phyloP scores from a whole-genome alignment of 2,329 filamentous ascomycete genomes.

The Penicillium verrucosum region DNA sequence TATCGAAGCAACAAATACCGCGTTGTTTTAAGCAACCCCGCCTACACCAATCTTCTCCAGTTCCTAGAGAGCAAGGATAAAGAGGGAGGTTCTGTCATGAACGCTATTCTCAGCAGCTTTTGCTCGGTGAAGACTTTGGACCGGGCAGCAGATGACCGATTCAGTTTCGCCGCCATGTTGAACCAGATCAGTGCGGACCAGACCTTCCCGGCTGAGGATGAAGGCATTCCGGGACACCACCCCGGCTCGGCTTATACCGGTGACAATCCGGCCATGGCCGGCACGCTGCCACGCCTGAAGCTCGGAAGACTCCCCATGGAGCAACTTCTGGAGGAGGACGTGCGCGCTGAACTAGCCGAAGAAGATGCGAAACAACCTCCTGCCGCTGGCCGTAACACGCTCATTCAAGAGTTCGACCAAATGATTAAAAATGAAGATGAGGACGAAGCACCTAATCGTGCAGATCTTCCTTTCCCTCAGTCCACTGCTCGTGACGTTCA shows the following conservation, averaged over 20 bases:
- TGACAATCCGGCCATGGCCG: slow-evolving; percentile 55
- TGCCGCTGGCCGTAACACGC: slow-evolving; percentile 63
- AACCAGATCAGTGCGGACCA: slow-evolving; percentile 53
- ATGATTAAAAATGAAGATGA: slow-evolving; percentile 87
- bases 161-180: slow-evolving; percentile 59
- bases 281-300: slow-evolving; percentile 61
- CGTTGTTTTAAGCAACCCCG: slow-evolving; percentile 80
- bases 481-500: slow-evolving; percentile 86
- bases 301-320: slow-evolving; percentile 85
- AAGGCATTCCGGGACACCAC: slow-evolving; percentile 66
- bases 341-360: slow-evolving; percentile 81
- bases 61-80: slow-evolving; percentile 85
- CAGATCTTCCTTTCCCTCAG: slow-evolving; percentile 80
- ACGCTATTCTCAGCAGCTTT: slow-evolving; percentile 65
- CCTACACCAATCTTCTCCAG: slow-evolving; percentile 77
- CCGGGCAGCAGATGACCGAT: slow-evolving; percentile 55
- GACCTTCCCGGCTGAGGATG: slow-evolving; percentile 62
- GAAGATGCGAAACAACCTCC: slow-evolving; percentile 78
- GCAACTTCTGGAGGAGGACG: slow-evolving; percentile 73
- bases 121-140: slow-evolving; percentile 60
- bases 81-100: slow-evolving; percentile 73
- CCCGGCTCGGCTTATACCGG: slow-evolving; percentile 61
- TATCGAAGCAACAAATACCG: slow-evolving; percentile 87
- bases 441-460: slow-evolving; percentile 73
- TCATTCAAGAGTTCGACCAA: slow-evolving; percentile 84